Percentiles rank a stretch among this genome's conserved stretches.
phyloP scores from a whole-genome alignment of 1,284 basidiomycete species.

The Chalciporus sp. region DNA sequence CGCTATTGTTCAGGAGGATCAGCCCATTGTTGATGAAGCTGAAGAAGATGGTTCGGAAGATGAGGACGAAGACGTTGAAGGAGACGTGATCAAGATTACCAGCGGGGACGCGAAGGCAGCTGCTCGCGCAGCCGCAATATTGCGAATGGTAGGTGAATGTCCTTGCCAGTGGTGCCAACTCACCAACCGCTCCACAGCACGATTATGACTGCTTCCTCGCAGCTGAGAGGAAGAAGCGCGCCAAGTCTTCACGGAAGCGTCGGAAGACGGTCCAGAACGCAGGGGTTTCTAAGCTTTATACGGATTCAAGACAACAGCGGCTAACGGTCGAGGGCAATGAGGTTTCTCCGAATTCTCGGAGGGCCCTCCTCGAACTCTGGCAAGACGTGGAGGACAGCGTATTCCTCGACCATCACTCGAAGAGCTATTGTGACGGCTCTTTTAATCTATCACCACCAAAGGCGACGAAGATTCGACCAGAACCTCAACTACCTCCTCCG shows the following conservation, averaged over 20 bases:
- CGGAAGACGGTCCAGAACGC: conserved; percentile 30
- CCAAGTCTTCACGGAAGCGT: conserved; percentile 23
- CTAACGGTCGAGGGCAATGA: conserved; percentile 4
- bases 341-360: conserved; percentile 25
- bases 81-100: conserved; percentile 71
- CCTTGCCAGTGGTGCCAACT: neutral
- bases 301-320: conserved; percentile 9
- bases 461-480: neutral
- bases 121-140: conserved; percentile 86
- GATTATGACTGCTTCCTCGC: conserved; percentile 79
- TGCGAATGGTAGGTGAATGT: conserved; percentile 66
- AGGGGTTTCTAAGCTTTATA: conserved; percentile 27
- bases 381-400: conserved; percentile 29
- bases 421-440: conserved; percentile 16
- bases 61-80: conserved; percentile 37
- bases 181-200: conserved; percentile 51
- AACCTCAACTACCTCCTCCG: conserved; percentile 6
- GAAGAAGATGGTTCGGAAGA: conserved; percentile 16
- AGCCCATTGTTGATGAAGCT: neutral
- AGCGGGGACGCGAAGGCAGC: conserved; percentile 82
- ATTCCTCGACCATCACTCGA: conserved; percentile 32
- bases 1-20: neutral
- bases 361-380: conserved; percentile 32
- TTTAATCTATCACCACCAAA: conserved; percentile 23
- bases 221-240: conserved; percentile 38